phyloP scores from a whole-genome alignment of 2,329 filamentous ascomycete genomes.

The Ceratocystis smalleyi region DNA sequence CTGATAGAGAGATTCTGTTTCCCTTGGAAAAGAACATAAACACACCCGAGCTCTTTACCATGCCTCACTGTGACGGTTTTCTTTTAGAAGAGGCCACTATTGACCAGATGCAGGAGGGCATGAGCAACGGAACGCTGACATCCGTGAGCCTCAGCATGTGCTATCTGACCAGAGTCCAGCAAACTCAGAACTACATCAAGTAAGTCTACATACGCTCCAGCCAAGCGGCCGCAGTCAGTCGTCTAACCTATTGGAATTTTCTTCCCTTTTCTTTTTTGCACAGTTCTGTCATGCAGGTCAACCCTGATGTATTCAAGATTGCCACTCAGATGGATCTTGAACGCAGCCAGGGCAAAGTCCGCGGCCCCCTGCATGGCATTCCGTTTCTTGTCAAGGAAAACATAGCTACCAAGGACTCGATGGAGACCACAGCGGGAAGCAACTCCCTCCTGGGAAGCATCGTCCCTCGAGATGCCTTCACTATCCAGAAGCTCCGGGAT shows the following conservation, averaged over 20 bases:
- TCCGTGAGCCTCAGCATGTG: constrained; percentile 44
- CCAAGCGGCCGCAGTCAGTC: neutral
- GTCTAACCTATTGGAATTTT: neutral
- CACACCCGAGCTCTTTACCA: constrained; percentile 37
- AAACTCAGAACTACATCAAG: constrained; percentile 51
- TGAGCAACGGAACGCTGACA: constrained; percentile 40
- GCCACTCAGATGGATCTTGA: constrained; percentile 46
- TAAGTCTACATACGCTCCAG: constrained; percentile 23
- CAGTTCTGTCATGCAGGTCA: constrained; percentile 47
- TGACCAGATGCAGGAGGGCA: constrained; percentile 46
- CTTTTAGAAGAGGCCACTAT: constrained; percentile 54
- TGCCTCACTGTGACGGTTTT: constrained; percentile 45
- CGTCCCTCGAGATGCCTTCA: constrained; percentile 51
- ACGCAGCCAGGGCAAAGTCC: constrained; percentile 37
- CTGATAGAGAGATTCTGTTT: constrained; percentile 20
- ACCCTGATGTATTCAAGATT: constrained; percentile 50
- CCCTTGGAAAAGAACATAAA: constrained; percentile 26
- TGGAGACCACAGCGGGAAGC: constrained; percentile 60
- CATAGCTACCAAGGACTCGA: constrained; percentile 50
- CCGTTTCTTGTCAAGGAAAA: constrained; percentile 64
- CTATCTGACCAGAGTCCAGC: constrained; percentile 44
- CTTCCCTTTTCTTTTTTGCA: neutral
- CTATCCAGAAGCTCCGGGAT: constrained; percentile 44
- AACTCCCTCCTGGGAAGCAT: constrained; percentile 50
- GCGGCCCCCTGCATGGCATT: constrained; percentile 58